These are phyloP conservation scores for Fusarium marasasianum DNA, from an alignment of 2,329 filamentous ascomycete genomes.

Conservation along the genomic window DNA sequence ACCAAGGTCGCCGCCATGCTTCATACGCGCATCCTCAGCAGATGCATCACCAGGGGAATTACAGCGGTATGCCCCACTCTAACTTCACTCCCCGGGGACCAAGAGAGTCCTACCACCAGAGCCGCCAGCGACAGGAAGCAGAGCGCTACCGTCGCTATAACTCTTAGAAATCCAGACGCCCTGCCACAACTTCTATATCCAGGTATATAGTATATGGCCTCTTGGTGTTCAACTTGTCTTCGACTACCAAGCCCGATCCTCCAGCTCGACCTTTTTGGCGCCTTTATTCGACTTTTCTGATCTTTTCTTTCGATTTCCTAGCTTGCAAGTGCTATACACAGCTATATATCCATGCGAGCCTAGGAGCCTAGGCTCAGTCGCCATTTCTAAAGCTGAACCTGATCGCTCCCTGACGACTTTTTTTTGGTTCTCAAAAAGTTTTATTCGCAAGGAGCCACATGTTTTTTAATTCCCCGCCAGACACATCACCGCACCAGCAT, in stretches of 20 bases:
- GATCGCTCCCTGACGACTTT: background rate
- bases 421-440: background rate
- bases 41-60: background rate
- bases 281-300: background rate
- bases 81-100: background rate
- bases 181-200: background rate
- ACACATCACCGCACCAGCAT: background rate
- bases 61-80: background rate
- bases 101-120: background rate
- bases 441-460: background rate
- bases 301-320: background rate
- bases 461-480: background rate
- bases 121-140: constrained; percentile 1
- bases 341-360: background rate
- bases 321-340: background rate
- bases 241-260: background rate
- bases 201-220: background rate
- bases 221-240: background rate
- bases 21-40: constrained; percentile 2
- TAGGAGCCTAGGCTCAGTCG: constrained; percentile 10
- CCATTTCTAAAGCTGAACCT: background rate
- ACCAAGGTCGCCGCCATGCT: background rate
- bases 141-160: constrained; percentile 13
- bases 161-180: background rate
- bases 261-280: background rate